Evolutionary conservation across 2,329 filamentous ascomycete species (phyloP).

Genomic region (Akanthomyces muscarius): DNA sequence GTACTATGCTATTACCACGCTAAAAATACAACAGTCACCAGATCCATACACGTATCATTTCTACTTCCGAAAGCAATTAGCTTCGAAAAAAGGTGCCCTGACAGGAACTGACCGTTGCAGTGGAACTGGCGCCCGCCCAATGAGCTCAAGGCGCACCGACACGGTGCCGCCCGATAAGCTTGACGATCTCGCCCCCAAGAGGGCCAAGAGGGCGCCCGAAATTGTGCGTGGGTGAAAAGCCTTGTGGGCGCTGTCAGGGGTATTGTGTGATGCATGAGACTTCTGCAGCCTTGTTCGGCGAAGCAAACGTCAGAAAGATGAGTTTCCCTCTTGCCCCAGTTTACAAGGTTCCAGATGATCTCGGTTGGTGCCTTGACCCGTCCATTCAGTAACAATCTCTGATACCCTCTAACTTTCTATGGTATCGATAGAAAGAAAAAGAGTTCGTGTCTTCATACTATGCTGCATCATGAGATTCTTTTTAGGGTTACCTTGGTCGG

Average conservation of each 20-base stretch:
- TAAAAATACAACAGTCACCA: constrained; percentile 1
- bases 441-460: background rate
- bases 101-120: background rate
- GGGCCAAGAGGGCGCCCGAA: background rate
- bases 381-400: background rate
- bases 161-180: background rate
- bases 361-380: background rate
- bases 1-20: background rate
- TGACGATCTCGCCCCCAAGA: constrained; percentile 1
- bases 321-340: background rate
- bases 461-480: background rate
- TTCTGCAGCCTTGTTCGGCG: background rate
- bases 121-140: background rate
- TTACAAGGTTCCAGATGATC: constrained; percentile 9
- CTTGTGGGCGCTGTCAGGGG: background rate
- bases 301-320: background rate
- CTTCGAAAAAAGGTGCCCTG: background rate
- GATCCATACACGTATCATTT: background rate
- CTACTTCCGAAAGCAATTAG: background rate
- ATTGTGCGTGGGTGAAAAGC: background rate
- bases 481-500: background rate
- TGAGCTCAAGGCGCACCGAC: background rate
- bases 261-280: background rate
- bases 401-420: background rate
- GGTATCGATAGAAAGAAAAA: background rate